phyloP scores from a whole-genome alignment of 2,329 filamentous ascomycete genomes.

The Clathrospora elynae region DNA sequence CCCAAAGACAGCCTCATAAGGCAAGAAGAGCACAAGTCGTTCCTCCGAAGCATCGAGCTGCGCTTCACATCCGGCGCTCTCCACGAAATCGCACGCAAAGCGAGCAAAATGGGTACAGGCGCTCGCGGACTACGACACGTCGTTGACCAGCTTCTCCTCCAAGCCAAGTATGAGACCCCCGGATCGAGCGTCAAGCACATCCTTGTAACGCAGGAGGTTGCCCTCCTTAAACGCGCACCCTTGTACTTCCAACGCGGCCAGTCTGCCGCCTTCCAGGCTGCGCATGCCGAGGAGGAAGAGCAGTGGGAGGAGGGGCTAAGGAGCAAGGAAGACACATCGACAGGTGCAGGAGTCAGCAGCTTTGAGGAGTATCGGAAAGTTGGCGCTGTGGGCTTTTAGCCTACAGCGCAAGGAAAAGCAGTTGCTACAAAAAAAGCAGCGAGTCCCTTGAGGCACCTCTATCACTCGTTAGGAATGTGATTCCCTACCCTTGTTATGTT shows the following conservation, averaged over 20 bases:
- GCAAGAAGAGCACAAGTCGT: conserved; percentile 88
- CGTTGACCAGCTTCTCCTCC: conserved; percentile 53
- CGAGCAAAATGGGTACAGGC: conserved; percentile 73
- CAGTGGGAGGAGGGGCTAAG: conserved; percentile 51
- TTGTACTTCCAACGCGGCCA: conserved; percentile 54
- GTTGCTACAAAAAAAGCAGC: no score
- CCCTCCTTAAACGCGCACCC: conserved; percentile 49
- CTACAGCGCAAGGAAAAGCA: conserved; percentile 12
- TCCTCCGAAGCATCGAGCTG: conserved; percentile 75
- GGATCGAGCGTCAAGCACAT: conserved; percentile 54
- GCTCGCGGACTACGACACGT: conserved; percentile 56
- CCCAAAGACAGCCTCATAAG: conserved; percentile 85
- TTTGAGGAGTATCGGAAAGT: conserved; percentile 57
- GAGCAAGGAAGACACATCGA: conserved; percentile 31
- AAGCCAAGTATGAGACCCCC: conserved; percentile 56
- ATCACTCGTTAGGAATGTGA: no score
- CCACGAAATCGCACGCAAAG: conserved; percentile 77
- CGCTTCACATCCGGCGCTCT: conserved; percentile 82
- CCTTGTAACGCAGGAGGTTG: conserved; percentile 54
- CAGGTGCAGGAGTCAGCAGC: conserved; percentile 32
- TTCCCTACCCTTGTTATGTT: no score
- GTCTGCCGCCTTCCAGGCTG: conserved; percentile 46
- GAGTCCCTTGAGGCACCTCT: no score
- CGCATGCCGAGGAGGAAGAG: conserved; percentile 53
- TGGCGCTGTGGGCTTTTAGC: conserved; percentile 36